phyloP scores from a whole-genome alignment of 2,329 filamentous ascomycete genomes.

The Claviceps paspali region DNA sequence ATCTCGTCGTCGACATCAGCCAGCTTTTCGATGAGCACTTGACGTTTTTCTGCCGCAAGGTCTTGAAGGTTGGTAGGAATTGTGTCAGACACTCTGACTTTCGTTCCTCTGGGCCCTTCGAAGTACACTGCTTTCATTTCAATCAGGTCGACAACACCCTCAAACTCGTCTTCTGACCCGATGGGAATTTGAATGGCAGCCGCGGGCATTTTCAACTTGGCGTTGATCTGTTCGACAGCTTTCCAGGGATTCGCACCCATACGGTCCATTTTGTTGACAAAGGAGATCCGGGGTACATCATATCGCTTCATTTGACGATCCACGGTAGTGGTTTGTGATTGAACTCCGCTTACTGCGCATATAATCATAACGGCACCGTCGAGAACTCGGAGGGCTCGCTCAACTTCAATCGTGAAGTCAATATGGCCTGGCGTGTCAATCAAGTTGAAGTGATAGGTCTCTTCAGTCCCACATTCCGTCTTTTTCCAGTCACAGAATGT shows the following conservation, averaged over 20 bases:
- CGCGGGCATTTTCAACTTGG: constrained; percentile 83
- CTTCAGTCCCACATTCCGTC: constrained; percentile 65
- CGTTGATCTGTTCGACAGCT: constrained; percentile 92
- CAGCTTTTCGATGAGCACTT: constrained; percentile 80
- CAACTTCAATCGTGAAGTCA: constrained; percentile 97
- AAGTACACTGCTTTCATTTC: constrained; percentile 90
- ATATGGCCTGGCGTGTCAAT: constrained; percentile 98
- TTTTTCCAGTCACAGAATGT: constrained; percentile 97
- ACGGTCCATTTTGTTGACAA: constrained; percentile 99
- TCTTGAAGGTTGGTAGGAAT: constrained; percentile 66
- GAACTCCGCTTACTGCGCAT: constrained; percentile 91
- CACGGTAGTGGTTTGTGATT: constrained; percentile 95
- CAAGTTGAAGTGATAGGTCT: constrained; percentile 93
- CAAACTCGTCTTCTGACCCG: constrained; percentile 77
- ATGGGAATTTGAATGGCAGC: constrained; percentile 93
- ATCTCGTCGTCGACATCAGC: constrained; percentile 98
- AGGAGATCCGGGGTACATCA: constrained; percentile 87
- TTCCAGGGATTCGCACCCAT: constrained; percentile 98
- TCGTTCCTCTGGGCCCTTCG: constrained; percentile 67
- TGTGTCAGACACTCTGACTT: constrained; percentile 57
- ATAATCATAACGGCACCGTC: constrained; percentile 98
- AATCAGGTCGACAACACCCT: constrained; percentile 85
- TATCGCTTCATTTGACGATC: constrained; percentile 98
- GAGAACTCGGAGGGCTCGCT: constrained; percentile 82
- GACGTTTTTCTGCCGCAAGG: constrained; percentile 69